Conservation (phyloP, 148 eudicot genomes). For the Silene latifolia region DNA sequence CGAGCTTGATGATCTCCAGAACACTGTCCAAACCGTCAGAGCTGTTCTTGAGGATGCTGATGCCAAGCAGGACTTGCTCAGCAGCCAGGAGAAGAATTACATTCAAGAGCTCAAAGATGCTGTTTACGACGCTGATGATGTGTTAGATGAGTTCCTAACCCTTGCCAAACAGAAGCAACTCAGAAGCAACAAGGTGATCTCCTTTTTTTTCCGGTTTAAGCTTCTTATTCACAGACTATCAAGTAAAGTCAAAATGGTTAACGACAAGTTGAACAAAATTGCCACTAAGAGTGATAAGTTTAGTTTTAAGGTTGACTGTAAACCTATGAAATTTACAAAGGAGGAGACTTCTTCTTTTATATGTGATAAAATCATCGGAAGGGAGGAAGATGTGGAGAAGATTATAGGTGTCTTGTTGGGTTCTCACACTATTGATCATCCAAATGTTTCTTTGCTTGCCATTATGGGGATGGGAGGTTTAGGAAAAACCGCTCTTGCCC, state of each 20-base stretch:
- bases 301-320: conserved; percentile 3
- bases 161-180: too few species aligned
- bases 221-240: too few species aligned
- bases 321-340: not conserved
- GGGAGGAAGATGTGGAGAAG: conserved; percentile 26
- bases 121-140: conserved; percentile 22
- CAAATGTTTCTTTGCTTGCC: conserved; percentile 23
- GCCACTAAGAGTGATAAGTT: conserved; percentile 9
- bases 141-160: conserved; percentile 25
- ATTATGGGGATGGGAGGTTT: conserved; percentile 35
- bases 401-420: conserved; percentile 19
- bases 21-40: conserved; percentile 19
- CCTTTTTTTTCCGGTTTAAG: too few species aligned
- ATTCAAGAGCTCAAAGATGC: conserved; percentile 22
- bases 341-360: conserved; percentile 7
- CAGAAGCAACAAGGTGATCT: too few species aligned
- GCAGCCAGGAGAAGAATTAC: conserved; percentile 4
- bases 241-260: too few species aligned
- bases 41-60: conserved; percentile 22
- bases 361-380: conserved; percentile 26
- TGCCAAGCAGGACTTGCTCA: conserved; percentile 2
- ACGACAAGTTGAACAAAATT: conserved; percentile 5
- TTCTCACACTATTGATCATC: not conserved
- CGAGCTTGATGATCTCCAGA: conserved; percentile 23
- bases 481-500: conserved; percentile 36